A percentile compares a stretch with the other conserved stretches of the same genome.
Evolutionary conservation across 495 filamentous ascomycete species (phyloP).

Genomic region (Penicillium nucicola): DNA sequence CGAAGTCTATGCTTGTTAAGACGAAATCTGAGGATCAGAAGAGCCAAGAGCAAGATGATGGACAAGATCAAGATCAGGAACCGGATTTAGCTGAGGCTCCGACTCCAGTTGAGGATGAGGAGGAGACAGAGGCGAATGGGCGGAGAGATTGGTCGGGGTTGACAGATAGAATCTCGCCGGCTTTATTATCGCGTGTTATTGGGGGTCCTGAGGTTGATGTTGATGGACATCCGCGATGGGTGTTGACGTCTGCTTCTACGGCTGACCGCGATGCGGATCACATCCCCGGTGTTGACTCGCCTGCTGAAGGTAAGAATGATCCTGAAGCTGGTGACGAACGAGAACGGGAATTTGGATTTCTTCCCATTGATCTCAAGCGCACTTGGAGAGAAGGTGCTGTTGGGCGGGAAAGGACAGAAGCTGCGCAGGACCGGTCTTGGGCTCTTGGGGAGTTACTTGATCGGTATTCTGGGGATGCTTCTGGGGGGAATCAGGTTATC

Average conservation of each 20-base stretch:
- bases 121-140: conserved; percentile 29
- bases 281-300: conserved; percentile 46
- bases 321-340: conserved; percentile 13
- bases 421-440: conserved; percentile 70
- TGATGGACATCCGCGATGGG: conserved; percentile 40
- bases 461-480: conserved; percentile 17
- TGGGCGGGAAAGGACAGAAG: conserved; percentile 69
- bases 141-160: conserved; percentile 39
- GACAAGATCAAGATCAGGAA: not conserved
- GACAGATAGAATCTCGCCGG: conserved; percentile 38
- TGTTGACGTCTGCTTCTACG: conserved; percentile 45
- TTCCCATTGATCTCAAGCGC: conserved; percentile 49
- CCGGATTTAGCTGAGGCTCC: conserved; percentile 1
- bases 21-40: not conserved
- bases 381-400: conserved; percentile 69
- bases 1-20: conserved; percentile 21
- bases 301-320: conserved; percentile 7
- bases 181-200: conserved; percentile 37
- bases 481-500: conserved; percentile 51
- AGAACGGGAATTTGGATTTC: conserved; percentile 43
- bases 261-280: conserved; percentile 44
- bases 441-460: conserved; percentile 55
- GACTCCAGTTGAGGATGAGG: conserved; percentile 20
- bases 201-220: conserved; percentile 35
- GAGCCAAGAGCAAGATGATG: not conserved